A percentile compares a stretch with the other conserved stretches of the same genome.
These are phyloP conservation scores for Trichomonas tenax DNA, from an alignment of 208 protist genomes.

Conservation along the genomic window DNA sequence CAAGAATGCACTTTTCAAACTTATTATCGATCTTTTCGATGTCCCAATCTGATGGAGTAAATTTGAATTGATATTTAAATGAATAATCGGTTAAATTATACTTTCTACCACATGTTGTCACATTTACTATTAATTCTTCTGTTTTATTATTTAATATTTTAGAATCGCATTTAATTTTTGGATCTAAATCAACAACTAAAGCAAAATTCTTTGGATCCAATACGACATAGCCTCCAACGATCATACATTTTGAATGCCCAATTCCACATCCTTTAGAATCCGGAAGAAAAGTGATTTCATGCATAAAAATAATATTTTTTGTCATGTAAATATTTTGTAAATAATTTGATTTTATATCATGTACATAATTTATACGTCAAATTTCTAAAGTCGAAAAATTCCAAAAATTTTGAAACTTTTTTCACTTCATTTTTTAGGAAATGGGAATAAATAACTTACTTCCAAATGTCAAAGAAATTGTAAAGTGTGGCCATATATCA, in stretches of 20 bases:
- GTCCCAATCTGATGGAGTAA: background rate
- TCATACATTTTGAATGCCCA: background rate
- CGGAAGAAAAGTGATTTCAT: background rate
- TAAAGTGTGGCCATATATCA: slow-evolving; percentile 27
- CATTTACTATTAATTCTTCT: background rate
- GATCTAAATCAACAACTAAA: background rate
- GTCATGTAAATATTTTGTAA: too few species aligned
- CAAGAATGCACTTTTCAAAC: background rate
- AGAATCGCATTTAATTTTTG: background rate
- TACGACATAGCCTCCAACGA: background rate
- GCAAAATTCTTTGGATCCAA: background rate
- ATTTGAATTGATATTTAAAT: background rate
- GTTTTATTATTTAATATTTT: too few species aligned
- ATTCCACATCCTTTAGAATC: background rate
- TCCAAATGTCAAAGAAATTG: background rate
- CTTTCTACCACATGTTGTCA: background rate
- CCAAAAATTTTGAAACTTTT: background rate
- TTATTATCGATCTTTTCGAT: background rate
- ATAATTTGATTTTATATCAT: too few species aligned
- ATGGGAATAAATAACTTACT: slow-evolving; percentile 9
- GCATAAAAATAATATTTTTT: too few species aligned
- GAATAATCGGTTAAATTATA: background rate
- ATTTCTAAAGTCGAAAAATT: too few species aligned
- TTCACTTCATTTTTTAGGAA: background rate
- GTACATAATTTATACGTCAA: too few species aligned